These are phyloP conservation scores for Penicillium cosmopolitanum DNA, from an alignment of 495 filamentous ascomycete species.

Conservation along the genomic window DNA sequence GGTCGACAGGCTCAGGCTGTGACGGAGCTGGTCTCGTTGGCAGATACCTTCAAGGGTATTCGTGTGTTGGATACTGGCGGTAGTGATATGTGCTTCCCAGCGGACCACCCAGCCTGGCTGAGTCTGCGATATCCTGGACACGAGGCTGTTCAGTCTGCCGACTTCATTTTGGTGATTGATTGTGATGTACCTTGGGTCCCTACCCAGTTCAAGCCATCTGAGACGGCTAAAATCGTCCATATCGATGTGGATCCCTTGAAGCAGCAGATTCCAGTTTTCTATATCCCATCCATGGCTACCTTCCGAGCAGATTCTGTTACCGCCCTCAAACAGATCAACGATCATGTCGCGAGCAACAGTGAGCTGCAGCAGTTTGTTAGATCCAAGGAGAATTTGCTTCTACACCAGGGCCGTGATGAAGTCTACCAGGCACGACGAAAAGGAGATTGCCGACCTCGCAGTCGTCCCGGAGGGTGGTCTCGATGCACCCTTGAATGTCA, in stretches of 20 bases:
- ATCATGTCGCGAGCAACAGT: conserved; percentile 52
- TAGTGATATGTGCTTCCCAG: conserved; percentile 95
- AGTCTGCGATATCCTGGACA: conserved; percentile 80
- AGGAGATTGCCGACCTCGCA: conserved; percentile 59
- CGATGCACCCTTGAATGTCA: conserved; percentile 67
- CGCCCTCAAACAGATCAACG: conserved; percentile 72
- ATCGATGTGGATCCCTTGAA: conserved; percentile 88
- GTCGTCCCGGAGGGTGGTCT: conserved; percentile 51
- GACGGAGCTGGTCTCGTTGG: conserved; percentile 73
- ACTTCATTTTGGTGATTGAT: conserved; percentile 84
- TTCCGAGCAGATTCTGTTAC: conserved; percentile 77
- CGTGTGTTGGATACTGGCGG: conserved; percentile 88
- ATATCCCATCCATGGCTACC: conserved; percentile 70
- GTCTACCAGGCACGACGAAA: conserved; percentile 61
- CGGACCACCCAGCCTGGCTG: conserved; percentile 72
- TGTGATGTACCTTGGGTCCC: conserved; percentile 82
- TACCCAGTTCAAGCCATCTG: conserved; percentile 58
- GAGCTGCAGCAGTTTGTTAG: conserved; percentile 49
- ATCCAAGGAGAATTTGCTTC: conserved; percentile 44
- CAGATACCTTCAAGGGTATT: conserved; percentile 76
- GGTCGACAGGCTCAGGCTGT: conserved; percentile 76
- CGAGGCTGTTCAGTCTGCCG: conserved; percentile 72
- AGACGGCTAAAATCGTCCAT: conserved; percentile 71
- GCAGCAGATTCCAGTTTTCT: conserved; percentile 83
- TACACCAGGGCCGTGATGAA: conserved; percentile 60